phyloP scores from a whole-genome alignment of 1,139 yeast genomes.

The Tardiomyces blankii region DNA sequence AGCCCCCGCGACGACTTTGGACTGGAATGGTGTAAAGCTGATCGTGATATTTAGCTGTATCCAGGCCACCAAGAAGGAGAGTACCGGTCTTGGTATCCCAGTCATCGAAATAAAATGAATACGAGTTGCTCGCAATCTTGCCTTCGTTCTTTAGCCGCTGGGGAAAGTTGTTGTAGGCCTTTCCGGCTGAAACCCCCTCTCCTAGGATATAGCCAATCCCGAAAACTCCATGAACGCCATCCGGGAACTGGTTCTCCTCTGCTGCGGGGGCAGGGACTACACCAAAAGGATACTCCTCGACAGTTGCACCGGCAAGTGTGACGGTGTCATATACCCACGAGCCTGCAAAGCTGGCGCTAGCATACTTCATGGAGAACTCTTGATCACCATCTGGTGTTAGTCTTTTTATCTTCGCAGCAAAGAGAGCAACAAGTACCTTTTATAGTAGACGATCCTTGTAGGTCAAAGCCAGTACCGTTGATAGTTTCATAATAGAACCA shows the following conservation, averaged over 20 bases:
- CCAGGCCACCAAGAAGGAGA: conserved; percentile 46
- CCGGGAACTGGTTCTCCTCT: conserved; percentile 19
- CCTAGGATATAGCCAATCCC: conserved; percentile 38
- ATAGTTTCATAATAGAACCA: conserved; percentile 20
- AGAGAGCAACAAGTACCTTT: too few relatives aligned
- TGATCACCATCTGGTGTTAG: too few relatives aligned
- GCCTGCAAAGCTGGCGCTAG: conserved; percentile 10
- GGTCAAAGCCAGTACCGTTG: too few relatives aligned
- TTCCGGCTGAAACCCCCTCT: conserved; percentile 2
- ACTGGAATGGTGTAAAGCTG: conserved; percentile 22
- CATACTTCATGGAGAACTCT: too few relatives aligned
- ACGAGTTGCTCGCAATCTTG: conserved; percentile 33
- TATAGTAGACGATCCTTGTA: too few relatives aligned
- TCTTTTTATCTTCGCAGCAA: too few relatives aligned
- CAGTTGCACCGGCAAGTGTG: conserved; percentile 8
- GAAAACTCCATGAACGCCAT: conserved; percentile 45
- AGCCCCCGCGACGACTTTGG: neutral
- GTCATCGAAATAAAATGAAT: conserved; percentile 38
- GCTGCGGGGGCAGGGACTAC: neutral
- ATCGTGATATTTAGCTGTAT: conserved; percentile 39
- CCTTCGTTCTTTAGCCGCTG: conserved; percentile 35
- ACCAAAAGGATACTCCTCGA: conserved; percentile 7
- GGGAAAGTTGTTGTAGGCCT: conserved; percentile 30
- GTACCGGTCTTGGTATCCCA: conserved; percentile 32
- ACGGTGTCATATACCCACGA: conserved; percentile 16